phyloP scores from a whole-genome alignment of 805 yeast genomes.

The Candida andamanensis region DNA sequence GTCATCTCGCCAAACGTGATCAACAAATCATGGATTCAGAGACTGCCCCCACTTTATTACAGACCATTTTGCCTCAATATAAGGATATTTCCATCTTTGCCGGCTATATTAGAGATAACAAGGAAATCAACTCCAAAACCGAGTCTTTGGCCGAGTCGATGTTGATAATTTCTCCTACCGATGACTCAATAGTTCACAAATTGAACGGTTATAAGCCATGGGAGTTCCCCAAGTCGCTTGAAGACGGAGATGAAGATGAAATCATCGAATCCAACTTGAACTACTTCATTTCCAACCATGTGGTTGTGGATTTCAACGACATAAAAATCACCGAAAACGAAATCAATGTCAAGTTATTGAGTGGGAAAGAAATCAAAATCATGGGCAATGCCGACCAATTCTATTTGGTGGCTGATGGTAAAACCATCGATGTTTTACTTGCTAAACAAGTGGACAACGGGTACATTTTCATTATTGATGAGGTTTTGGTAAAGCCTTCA shows the following conservation, averaged over 20 bases:
- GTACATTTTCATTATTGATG: conserved; percentile 32
- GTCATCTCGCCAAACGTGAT: conserved; percentile 6
- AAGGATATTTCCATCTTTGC: conserved; percentile 54
- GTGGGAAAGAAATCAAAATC: conserved; percentile 16
- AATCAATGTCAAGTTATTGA: conserved; percentile 8
- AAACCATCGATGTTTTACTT: conserved; percentile 17
- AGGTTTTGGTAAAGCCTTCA: conserved; percentile 27
- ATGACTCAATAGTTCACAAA: conserved; percentile 42
- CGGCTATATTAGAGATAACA: conserved; percentile 63
- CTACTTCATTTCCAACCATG: conserved; percentile 59
- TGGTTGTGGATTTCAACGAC: conserved; percentile 32
- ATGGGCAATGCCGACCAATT: conserved; percentile 4
- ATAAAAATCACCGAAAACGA: conserved; percentile 11
- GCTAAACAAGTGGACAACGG: conserved; percentile 36
- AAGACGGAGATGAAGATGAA: conserved; percentile 42
- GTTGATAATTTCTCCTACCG: conserved; percentile 68
- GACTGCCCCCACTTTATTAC: conserved; percentile 24
- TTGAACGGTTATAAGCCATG: conserved; percentile 67
- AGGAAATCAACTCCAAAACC: conserved; percentile 44
- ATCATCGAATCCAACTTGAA: conserved; percentile 48
- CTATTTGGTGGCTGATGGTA: conserved; percentile 5
- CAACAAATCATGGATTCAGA: too few species aligned
- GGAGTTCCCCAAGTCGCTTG: conserved; percentile 63
- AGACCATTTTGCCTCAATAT: conserved; percentile 33
- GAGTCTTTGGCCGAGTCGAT: conserved; percentile 38